Evolutionary conservation across 805 yeast species (phyloP).

Genomic region (Saturnispora quitensis): DNA sequence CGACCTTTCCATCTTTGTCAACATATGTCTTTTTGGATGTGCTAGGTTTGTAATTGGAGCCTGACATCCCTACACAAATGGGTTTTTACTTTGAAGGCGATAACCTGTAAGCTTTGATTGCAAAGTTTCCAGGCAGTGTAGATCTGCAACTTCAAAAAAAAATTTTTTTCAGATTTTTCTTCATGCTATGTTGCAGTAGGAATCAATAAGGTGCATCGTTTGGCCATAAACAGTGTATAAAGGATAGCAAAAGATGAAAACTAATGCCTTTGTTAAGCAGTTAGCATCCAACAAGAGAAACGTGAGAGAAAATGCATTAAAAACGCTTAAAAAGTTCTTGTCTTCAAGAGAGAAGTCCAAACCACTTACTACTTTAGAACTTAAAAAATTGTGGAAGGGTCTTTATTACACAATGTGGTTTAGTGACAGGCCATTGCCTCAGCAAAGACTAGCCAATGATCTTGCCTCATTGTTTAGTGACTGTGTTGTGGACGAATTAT

Average conservation of each 20-base stretch:
- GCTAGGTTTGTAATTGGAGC: not conserved
- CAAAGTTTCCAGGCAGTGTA: not conserved
- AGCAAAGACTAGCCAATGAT: conserved; percentile 69
- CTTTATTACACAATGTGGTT: conserved; percentile 94
- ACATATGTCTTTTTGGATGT: conserved; percentile 6
- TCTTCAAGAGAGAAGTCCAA: conserved; percentile 34
- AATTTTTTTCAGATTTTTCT: not conserved
- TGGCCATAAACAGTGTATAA: not conserved
- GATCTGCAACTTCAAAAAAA: not conserved
- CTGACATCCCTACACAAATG: not conserved
- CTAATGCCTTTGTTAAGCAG: conserved; percentile 61
- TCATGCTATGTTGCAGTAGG: not conserved
- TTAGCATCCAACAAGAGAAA: conserved; percentile 76
- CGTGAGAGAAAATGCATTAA: conserved; percentile 66
- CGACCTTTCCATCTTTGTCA: conserved; percentile 15
- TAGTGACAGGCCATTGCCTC: conserved; percentile 88
- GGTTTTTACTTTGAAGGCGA: not conserved
- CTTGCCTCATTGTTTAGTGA: conserved; percentile 49
- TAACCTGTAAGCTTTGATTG: not conserved
- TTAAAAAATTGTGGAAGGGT: conserved; percentile 93
- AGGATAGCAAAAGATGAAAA: conserved; percentile 18
- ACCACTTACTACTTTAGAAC: conserved; percentile 42
- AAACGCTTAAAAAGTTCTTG: conserved; percentile 51
- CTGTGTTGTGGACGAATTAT: conserved; percentile 34
- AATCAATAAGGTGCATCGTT: not conserved